phyloP scores from a whole-genome alignment of 2,329 filamentous ascomycete genomes.

The Monosporascus ibericus region DNA sequence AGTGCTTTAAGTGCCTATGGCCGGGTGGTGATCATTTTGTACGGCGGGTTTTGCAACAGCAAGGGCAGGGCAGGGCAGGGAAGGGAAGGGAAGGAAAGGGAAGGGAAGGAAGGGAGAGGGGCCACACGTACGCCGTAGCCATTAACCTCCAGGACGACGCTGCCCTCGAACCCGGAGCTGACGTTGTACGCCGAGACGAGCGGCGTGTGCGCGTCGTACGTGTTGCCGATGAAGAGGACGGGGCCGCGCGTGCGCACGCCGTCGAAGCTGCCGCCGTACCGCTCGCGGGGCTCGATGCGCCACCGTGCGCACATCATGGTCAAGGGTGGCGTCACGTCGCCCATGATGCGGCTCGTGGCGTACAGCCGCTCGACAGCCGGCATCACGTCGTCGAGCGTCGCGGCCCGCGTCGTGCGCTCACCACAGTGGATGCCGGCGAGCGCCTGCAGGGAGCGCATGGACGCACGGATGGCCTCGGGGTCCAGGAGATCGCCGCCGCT shows the following conservation, averaged over 20 bases:
- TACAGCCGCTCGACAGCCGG: constrained; percentile 6
- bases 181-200: constrained; percentile 21
- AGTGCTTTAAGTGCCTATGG: too few species aligned
- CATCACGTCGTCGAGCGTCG: constrained; percentile 1
- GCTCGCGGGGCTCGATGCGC: constrained; percentile 20
- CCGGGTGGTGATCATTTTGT: too few species aligned
- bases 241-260: constrained; percentile 20
- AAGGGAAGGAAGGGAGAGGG: background rate
- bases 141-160: constrained; percentile 21
- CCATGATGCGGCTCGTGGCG: constrained; percentile 11
- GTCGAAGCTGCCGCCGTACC: constrained; percentile 13
- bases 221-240: constrained; percentile 23
- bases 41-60: background rate
- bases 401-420: constrained; percentile 4
- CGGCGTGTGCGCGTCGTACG: constrained; percentile 25
- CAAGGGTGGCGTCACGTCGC: constrained; percentile 8
- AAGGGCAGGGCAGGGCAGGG: background rate
- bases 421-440: constrained; percentile 13
- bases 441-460: background rate
- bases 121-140: constrained; percentile 13
- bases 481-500: background rate
- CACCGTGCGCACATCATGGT: constrained; percentile 21
- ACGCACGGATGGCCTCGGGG: background rate
- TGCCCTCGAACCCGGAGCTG: constrained; percentile 20
- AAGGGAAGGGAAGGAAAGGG: too few species aligned